Evolutionary conservation across 768 basidiomycete species (phyloP).

Genomic region (Russula foetens): DNA sequence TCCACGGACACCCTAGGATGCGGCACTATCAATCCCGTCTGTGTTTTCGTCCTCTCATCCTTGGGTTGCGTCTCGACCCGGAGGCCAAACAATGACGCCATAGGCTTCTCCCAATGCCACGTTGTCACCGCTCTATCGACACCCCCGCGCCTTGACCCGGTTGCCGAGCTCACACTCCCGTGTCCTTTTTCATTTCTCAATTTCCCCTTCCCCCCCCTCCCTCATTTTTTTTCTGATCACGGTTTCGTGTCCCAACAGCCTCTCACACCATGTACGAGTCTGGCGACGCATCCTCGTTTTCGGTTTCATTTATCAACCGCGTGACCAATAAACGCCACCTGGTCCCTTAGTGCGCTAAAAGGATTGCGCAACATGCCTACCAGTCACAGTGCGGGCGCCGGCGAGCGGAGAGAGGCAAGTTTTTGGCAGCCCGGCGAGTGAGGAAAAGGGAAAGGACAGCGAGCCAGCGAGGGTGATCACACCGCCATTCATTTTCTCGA

Average conservation of each 20-base stretch:
- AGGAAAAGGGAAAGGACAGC: background rate
- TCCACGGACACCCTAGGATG: background rate
- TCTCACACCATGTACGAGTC: background rate
- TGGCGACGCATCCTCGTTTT: constrained; percentile 1
- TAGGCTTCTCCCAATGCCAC: background rate
- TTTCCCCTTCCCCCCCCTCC: background rate
- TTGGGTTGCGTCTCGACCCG: background rate
- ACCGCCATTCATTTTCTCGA: background rate
- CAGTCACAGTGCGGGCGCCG: background rate
- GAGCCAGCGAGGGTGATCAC: background rate
- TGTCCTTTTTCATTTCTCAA: background rate
- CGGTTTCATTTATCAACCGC: background rate
- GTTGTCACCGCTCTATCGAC: constrained; percentile 16
- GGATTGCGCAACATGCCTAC: background rate
- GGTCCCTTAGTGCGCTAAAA: background rate
- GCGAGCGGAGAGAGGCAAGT: too few relatives aligned
- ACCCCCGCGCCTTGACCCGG: constrained; percentile 14
- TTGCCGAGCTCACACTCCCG: background rate
- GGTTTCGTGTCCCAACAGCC: background rate
- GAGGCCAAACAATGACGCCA: constrained; percentile 9
- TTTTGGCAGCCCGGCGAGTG: background rate
- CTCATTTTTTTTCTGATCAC: background rate
- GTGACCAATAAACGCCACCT: background rate
- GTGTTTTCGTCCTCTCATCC: background rate
- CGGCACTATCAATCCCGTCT: background rate